Evolutionary conservation across 2,329 filamentous ascomycete genomes (phyloP).

Genomic region (Phymatotrichopsis omnivora): DNA sequence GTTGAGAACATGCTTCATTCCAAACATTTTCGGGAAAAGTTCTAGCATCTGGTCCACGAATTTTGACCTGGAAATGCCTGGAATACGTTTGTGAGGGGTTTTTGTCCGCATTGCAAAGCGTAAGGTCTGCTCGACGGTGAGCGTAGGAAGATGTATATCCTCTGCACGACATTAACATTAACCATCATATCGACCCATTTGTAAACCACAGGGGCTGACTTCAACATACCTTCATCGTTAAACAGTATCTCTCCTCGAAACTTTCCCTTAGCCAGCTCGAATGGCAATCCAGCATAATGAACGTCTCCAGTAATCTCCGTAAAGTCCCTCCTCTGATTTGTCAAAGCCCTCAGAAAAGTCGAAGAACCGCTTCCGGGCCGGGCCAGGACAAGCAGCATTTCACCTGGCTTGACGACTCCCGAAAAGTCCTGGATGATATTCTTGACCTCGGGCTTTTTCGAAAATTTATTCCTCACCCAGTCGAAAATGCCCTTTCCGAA

Average conservation of each 20-base stretch:
- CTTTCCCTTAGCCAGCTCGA: slow-evolving; percentile 54
- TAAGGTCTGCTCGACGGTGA: slow-evolving; percentile 70
- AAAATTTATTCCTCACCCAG: slow-evolving; percentile 37
- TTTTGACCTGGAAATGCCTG: slow-evolving; percentile 26
- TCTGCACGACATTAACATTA: slow-evolving; percentile 26
- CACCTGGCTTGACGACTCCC: slow-evolving; percentile 55
- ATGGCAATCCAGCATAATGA: slow-evolving; percentile 60
- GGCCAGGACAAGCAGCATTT: slow-evolving; percentile 65
- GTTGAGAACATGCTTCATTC: slow-evolving; percentile 62
- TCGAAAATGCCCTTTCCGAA: slow-evolving; percentile 28
- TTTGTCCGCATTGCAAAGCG: slow-evolving; percentile 51
- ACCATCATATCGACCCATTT: too few relatives aligned
- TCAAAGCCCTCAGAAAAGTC: slow-evolving; percentile 65
- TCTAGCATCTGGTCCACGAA: slow-evolving; percentile 57
- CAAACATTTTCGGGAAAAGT: slow-evolving; percentile 51
- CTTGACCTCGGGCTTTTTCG: slow-evolving; percentile 42
- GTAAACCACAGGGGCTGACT: background rate
- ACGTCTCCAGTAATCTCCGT: slow-evolving; percentile 59
- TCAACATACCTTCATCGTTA: slow-evolving; percentile 64
- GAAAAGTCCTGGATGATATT: slow-evolving; percentile 56
- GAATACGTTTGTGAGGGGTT: slow-evolving; percentile 28
- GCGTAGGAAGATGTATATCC: slow-evolving; percentile 52
- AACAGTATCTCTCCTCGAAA: slow-evolving; percentile 71
- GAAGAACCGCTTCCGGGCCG: slow-evolving; percentile 64
- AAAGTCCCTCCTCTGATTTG: slow-evolving; percentile 57